A percentile compares a stretch with the other conserved stretches of the same genome.
phyloP scores from a whole-genome alignment of 345 rosid species.

The Euphorbia pulcherrima region DNA sequence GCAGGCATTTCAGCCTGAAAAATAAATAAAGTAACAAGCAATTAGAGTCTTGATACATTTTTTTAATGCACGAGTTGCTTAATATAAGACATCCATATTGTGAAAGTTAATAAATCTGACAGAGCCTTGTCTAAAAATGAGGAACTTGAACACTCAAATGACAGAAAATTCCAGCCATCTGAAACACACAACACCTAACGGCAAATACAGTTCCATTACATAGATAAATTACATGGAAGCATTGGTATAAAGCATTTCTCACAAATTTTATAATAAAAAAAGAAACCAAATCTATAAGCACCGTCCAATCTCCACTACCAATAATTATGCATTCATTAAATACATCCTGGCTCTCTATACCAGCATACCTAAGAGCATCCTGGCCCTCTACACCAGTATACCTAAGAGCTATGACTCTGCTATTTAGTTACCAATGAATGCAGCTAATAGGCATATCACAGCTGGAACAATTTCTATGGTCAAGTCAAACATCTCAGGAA shows the following conservation, averaged over 20 bases:
- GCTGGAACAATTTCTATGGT: not conserved
- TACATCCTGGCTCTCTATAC: not conserved
- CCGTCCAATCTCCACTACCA: not conserved
- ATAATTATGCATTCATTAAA: not conserved
- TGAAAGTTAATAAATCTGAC: not conserved
- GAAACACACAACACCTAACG: not conserved
- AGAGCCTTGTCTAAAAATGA: too few species aligned
- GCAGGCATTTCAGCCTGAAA: conserved; percentile 99
- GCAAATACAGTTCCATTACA: not conserved
- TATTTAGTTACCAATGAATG: not conserved
- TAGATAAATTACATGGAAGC: not conserved
- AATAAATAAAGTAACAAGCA: conserved; percentile 20
- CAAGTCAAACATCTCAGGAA: not conserved
- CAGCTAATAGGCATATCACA: conserved; percentile 1
- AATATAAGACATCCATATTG: not conserved
- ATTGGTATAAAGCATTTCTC: too few species aligned
- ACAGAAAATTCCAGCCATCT: not conserved
- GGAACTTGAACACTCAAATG: not conserved
- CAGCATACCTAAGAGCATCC: too few species aligned
- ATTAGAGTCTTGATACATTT: conserved; percentile 7
- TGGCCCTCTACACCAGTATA: too few species aligned
- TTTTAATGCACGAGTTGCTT: not conserved
- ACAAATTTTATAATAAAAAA: too few species aligned
- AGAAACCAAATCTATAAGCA: too few species aligned
- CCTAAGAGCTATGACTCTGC: not conserved